These are phyloP conservation scores for Sphagnum magellanicum DNA, from an alignment of 228 moss, liverwort and hornwort species.

Conservation along the genomic window DNA sequence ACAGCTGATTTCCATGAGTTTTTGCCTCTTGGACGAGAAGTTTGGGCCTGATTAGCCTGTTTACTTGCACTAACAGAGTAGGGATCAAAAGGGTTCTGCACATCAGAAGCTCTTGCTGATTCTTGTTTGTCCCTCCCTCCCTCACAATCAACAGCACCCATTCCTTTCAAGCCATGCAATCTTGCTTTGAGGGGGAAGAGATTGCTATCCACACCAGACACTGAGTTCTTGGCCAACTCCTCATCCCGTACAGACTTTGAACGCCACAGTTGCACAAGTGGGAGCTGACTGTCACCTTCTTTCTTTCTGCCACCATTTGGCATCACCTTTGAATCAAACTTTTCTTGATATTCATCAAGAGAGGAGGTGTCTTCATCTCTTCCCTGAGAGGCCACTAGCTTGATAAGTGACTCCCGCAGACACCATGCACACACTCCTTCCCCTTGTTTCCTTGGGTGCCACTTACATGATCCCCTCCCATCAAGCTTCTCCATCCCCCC, in stretches of 20 bases:
- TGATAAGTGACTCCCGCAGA: conserved; percentile 17
- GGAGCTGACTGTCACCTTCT: conserved; percentile 4
- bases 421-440: conserved; percentile 29
- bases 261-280: conserved; percentile 1
- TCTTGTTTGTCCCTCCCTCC: too few relatives aligned
- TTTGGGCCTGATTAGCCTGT: too few relatives aligned
- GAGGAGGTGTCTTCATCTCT: too few relatives aligned
- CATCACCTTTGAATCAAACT: conserved; percentile 12
- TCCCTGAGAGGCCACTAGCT: conserved; percentile 23
- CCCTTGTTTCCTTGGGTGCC: conserved; percentile 27
- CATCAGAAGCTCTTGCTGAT: too few relatives aligned
- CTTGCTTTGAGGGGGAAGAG: background rate
- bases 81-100: too few relatives aligned
- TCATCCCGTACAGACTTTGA: conserved; percentile 1
- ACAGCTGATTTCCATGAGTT: too few relatives aligned
- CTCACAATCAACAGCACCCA: too few relatives aligned
- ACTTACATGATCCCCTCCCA: conserved; percentile 8
- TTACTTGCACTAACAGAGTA: too few relatives aligned
- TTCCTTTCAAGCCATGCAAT: too few relatives aligned
- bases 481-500: too few relatives aligned
- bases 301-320: conserved; percentile 12
- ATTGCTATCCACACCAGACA: background rate
- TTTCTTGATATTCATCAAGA: conserved; percentile 13
- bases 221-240: conserved; percentile 7
- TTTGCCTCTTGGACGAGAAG: too few relatives aligned